Evolutionary conservation across 2,329 filamentous ascomycete genomes (phyloP).

Genomic region (Colletotrichum sp.): DNA sequence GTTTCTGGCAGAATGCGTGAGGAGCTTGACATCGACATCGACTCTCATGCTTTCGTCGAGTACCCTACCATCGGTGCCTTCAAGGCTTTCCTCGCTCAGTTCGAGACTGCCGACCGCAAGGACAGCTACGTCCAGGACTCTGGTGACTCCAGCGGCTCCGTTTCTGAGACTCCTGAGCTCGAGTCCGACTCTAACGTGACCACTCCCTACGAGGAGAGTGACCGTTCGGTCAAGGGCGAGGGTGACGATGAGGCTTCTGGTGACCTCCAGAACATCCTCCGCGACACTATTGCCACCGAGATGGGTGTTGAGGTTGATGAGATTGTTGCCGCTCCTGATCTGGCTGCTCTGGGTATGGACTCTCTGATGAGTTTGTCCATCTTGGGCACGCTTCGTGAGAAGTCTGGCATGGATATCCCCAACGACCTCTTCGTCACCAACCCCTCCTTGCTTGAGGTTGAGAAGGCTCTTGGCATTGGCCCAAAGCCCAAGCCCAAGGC

Average conservation of each 20-base stretch:
- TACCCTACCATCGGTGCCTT: constrained; percentile 60
- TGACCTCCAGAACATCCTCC: constrained; percentile 57
- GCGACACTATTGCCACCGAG: constrained; percentile 72
- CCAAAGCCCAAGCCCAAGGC: constrained; percentile 40
- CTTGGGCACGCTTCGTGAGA: constrained; percentile 58
- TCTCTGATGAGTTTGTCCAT: constrained; percentile 64
- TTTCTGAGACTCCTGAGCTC: constrained; percentile 50
- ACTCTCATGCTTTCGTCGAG: constrained; percentile 59
- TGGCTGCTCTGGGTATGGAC: constrained; percentile 64
- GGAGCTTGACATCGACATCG: constrained; percentile 60
- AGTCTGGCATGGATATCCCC: constrained; percentile 58
- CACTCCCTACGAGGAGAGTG: constrained; percentile 57
- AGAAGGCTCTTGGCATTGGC: constrained; percentile 64
- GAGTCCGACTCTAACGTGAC: constrained; percentile 57
- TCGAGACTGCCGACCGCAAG: constrained; percentile 32
- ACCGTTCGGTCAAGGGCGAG: constrained; percentile 49
- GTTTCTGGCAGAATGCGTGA: constrained; percentile 62
- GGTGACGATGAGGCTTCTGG: constrained; percentile 35
- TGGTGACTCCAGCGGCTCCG: constrained; percentile 40
- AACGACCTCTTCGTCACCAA: constrained; percentile 67
- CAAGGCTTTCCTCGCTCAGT: constrained; percentile 46
- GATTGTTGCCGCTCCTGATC: constrained; percentile 56
- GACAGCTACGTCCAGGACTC: constrained; percentile 32
- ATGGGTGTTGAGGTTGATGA: constrained; percentile 75
- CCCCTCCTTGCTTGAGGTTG: constrained; percentile 68